Base-by-base conservation (phyloP, 1,284 basidiomycete genomes). In the Wolfiporia cocos region DNA sequence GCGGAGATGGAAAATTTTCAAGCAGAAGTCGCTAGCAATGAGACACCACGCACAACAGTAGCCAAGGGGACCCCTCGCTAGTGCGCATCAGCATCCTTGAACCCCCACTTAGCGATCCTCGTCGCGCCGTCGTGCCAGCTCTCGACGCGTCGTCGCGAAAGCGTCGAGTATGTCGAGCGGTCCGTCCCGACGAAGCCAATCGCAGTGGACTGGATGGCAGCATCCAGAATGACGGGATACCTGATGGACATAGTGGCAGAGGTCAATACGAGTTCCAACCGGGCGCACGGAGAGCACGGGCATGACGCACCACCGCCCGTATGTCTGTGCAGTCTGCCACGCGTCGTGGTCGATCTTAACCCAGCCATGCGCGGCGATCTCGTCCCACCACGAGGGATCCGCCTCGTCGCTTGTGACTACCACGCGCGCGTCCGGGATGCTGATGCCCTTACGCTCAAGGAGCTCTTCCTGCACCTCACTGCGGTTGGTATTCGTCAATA, bases 321-420 rank as follows among this genome's bases (percentile, higher is more conserved):
- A 73, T 14, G 56, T 59, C 39, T 75, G 69, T 15, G 53, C 69
- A 1, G 80, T 82, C 37, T 64, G 49, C 47, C 62, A 59, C 19
- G 49, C 58, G 9, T 67, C 65, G 56, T 86, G 83, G 59, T 86
- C 74, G 43, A 79, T 59, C 24, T 58, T 61, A 36, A 67, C 68
- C 83, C 83, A 86, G 3, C 84, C 84, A 41, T 71, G 59, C 9
- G 65, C 58, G 21, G 62, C 62, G 7, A 86, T 76, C 26, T 71
- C 71, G 23, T 69, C 64, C 81, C 85, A 86, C 81, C 83, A 87
- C 11, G 63, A 66, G 7, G 67, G 57, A 53, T 86, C 71, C 40
- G 61, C 55, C 60, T 88, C 85, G 55, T 88, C 85, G 49, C 79
- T 84, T 11, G 82, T 86, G 66, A 87, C 73, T 45, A 88, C 68